Percentiles rank a stretch among this genome's conserved stretches.
These are phyloP conservation scores for Heliamphora exappendiculata DNA, from an alignment of 148 eudicot species.

Conservation along the genomic window DNA sequence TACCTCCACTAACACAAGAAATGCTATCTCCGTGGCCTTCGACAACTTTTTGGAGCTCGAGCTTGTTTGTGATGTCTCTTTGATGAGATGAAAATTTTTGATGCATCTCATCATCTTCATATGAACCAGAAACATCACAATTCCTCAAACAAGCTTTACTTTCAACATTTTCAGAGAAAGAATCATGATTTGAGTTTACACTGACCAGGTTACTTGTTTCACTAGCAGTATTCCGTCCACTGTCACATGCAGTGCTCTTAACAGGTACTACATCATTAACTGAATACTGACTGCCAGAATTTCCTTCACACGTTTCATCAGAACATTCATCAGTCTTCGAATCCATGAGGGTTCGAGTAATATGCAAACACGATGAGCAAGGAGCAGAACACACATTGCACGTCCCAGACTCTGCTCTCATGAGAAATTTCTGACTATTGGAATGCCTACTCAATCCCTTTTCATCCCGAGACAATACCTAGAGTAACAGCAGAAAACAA, in stretches of 20 bases:
- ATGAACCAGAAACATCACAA: conserved; percentile 19
- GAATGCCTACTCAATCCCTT: conserved; percentile 20
- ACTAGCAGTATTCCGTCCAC: conserved; percentile 17
- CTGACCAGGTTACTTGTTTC: conserved; percentile 23
- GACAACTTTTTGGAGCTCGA: conserved; percentile 19
- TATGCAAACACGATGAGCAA: conserved; percentile 42
- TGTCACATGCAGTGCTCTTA: conserved; percentile 14
- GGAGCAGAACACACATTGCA: conserved; percentile 43
- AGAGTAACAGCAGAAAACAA: conserved; percentile 5
- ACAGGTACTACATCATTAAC: conserved; percentile 19
- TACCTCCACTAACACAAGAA: conserved; percentile 27
- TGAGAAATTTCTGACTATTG: conserved; percentile 17
- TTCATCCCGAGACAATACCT: conserved; percentile 29
- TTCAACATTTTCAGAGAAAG: conserved; percentile 27
- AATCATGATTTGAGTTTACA: conserved; percentile 19
- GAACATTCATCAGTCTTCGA: conserved; percentile 36
- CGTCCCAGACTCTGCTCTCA: conserved; percentile 22
- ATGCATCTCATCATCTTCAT: conserved; percentile 25
- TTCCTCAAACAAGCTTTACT: conserved; percentile 19
- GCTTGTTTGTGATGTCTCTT: conserved; percentile 13
- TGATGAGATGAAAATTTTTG: conserved; percentile 11
- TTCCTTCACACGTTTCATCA: conserved; percentile 31
- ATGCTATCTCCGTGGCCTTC: conserved; percentile 27
- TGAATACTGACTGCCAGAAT: conserved; percentile 22
- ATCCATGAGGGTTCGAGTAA: conserved; percentile 23